Conservation (phyloP, 2,329 filamentous ascomycete species). For the Nannizziopsis barbatae region DNA sequence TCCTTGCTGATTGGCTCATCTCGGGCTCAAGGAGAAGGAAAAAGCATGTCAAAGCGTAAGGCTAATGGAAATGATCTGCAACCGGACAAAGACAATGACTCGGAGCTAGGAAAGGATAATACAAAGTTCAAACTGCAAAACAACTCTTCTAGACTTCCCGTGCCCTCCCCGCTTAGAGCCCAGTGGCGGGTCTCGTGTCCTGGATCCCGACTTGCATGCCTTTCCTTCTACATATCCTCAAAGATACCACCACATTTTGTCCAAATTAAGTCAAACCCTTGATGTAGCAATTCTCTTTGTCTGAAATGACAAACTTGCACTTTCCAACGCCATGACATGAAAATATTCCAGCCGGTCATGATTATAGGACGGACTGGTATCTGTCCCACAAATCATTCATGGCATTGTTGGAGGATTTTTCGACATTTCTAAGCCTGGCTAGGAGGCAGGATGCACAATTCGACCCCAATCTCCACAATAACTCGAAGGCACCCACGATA, state of each 20-base stretch:
- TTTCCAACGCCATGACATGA: not conserved
- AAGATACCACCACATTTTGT: too few species aligned
- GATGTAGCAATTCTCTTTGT: too few species aligned
- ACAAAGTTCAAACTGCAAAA: not conserved
- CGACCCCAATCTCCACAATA: not conserved
- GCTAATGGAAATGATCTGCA: conserved; percentile 6
- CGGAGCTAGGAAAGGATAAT: too few species aligned
- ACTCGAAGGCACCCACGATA: conserved; percentile 10
- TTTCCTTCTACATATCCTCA: not conserved
- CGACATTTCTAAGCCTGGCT: not conserved
- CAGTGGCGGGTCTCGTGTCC: conserved; percentile 3
- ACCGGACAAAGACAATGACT: conserved; percentile 2
- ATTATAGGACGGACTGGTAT: conserved; percentile 1
- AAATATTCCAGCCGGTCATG: conserved; percentile 3
- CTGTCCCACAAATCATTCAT: conserved; percentile 2
- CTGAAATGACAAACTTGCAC: not conserved
- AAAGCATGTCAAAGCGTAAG: not conserved
- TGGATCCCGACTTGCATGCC: not conserved
- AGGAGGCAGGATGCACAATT: conserved; percentile 2
- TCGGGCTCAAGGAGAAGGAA: not conserved
- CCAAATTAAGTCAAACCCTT: too few species aligned
- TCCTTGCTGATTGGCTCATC: not conserved
- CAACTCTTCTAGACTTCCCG: not conserved
- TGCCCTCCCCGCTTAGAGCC: not conserved
- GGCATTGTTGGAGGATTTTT: conserved; percentile 3